Conservation (phyloP, 1,139 yeast genomes). For the Geotrichum phurueaensis region DNA sequence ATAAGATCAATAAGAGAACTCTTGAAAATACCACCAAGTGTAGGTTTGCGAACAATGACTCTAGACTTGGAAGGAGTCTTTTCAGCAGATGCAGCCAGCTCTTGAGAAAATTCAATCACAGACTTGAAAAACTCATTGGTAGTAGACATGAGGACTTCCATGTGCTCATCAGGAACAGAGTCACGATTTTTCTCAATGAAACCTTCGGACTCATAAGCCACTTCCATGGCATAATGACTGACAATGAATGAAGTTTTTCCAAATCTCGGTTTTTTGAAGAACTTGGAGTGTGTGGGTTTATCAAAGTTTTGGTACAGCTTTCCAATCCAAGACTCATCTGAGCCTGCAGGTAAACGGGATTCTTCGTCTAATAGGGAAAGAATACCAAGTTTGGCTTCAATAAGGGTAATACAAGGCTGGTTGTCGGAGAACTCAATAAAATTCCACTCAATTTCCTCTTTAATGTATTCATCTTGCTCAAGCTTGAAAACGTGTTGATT, state of each 20-base stretch:
- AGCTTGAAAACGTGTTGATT: constrained; percentile 95
- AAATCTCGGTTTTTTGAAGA: constrained; percentile 89
- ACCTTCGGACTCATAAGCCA: constrained; percentile 86
- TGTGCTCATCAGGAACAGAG: constrained; percentile 92
- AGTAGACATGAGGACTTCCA: constrained; percentile 72
- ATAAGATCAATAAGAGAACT: constrained; percentile 86
- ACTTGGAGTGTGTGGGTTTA: constrained; percentile 68
- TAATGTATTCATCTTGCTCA: constrained; percentile 91
- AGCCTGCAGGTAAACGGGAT: constrained; percentile 89
- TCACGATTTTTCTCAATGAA: constrained; percentile 96
- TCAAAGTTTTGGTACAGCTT: constrained; percentile 83
- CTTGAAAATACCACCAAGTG: constrained; percentile 91
- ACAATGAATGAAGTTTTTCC: constrained; percentile 89
- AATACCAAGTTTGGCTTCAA: constrained; percentile 85
- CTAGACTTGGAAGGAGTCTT: constrained; percentile 26
- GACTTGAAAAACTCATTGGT: constrained; percentile 58
- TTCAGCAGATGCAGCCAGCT: constrained; percentile 50
- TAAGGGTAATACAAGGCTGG: constrained; percentile 92
- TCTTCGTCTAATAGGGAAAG: constrained; percentile 89
- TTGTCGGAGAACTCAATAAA: constrained; percentile 94
- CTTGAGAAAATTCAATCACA: constrained; percentile 61
- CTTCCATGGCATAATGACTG: constrained; percentile 92
- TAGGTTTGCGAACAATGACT: constrained; percentile 70
- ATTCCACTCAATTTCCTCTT: constrained; percentile 94
- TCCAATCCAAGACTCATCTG: constrained; percentile 86